Conservation (phyloP, 306 rosid genomes). For the Astragalus glycyphyllos region DNA sequence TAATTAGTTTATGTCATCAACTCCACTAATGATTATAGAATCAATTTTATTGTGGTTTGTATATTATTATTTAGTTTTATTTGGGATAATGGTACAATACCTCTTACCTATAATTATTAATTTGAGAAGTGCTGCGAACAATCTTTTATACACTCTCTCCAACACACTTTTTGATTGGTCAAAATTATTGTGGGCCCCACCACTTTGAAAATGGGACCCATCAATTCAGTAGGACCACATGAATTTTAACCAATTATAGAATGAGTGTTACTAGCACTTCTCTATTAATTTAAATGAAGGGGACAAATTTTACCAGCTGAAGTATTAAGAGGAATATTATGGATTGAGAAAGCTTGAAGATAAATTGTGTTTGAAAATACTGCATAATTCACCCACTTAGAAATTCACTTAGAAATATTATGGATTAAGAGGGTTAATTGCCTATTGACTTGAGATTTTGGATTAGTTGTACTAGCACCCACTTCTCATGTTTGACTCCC, state of each 20-base stretch:
- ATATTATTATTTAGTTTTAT: neutral
- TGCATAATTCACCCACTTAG: neutral
- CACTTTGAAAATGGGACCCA: too few relatives aligned
- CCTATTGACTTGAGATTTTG: constrained; percentile 29
- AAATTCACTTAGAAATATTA: neutral
- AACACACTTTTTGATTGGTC: too few relatives aligned
- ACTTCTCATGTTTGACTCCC: constrained; percentile 26
- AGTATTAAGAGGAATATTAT: neutral
- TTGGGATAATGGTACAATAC: neutral
- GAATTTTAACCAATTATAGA: too few relatives aligned
- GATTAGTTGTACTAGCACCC: constrained; percentile 58
- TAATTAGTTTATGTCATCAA: neutral
- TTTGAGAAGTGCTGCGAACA: too few relatives aligned
- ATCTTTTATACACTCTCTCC: too few relatives aligned
- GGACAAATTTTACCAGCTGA: neutral
- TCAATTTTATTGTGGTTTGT: neutral
- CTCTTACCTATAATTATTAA: neutral
- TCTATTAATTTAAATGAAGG: constrained; percentile 1
- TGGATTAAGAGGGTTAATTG: constrained; percentile 10
- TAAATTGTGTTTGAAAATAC: neutral
- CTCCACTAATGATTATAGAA: constrained; percentile 7
- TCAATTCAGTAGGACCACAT: too few relatives aligned
- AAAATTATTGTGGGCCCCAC: too few relatives aligned
- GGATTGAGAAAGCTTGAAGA: neutral
- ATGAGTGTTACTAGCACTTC: too few relatives aligned